Percentiles rank a stretch among this genome's conserved stretches.
These are phyloP conservation scores for Pseudodiploospora longispora DNA, from an alignment of 2,329 filamentous ascomycete genomes.

Conservation along the genomic window DNA sequence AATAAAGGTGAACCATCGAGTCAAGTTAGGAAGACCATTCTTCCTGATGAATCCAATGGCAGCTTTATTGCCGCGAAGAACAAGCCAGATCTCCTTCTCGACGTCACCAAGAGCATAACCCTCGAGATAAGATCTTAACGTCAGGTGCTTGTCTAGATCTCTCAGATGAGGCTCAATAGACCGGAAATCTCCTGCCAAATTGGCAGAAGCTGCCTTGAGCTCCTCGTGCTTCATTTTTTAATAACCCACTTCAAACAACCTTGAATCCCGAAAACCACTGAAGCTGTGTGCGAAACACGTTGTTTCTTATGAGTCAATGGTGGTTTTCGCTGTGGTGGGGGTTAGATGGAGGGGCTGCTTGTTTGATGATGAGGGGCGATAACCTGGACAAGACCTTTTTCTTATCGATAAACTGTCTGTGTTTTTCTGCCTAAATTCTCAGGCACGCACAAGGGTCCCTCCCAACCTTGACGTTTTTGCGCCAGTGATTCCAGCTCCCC, in stretches of 20 bases:
- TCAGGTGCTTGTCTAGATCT: conserved; percentile 80
- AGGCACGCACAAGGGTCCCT: conserved; percentile 12
- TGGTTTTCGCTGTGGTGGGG: conserved; percentile 16
- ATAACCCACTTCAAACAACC: neutral
- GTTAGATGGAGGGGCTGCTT: conserved; percentile 15
- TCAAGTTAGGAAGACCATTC: conserved; percentile 65
- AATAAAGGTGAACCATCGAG: conserved; percentile 81
- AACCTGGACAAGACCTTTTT: conserved; percentile 1
- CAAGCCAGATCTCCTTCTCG: conserved; percentile 77
- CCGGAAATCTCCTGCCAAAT: conserved; percentile 66
- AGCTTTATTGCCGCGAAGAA: conserved; percentile 77
- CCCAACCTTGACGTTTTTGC: conserved; percentile 7
- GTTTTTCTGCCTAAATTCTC: conserved; percentile 17
- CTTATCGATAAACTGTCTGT: conserved; percentile 17
- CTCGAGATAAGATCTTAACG: conserved; percentile 75
- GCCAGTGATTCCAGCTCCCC: conserved; percentile 5
- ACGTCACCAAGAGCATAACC: conserved; percentile 70
- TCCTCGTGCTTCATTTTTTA: conserved; percentile 49
- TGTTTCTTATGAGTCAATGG: conserved; percentile 15
- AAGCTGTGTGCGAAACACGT: neutral
- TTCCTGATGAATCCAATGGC: conserved; percentile 74
- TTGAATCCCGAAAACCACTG: too few species aligned
- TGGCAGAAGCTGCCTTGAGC: conserved; percentile 41
- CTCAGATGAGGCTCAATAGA: conserved; percentile 65
- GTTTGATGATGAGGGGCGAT: conserved; percentile 7